These are phyloP conservation scores for Elasticomyces elasticus DNA, from an alignment of 495 filamentous ascomycete species.

Conservation along the genomic window DNA sequence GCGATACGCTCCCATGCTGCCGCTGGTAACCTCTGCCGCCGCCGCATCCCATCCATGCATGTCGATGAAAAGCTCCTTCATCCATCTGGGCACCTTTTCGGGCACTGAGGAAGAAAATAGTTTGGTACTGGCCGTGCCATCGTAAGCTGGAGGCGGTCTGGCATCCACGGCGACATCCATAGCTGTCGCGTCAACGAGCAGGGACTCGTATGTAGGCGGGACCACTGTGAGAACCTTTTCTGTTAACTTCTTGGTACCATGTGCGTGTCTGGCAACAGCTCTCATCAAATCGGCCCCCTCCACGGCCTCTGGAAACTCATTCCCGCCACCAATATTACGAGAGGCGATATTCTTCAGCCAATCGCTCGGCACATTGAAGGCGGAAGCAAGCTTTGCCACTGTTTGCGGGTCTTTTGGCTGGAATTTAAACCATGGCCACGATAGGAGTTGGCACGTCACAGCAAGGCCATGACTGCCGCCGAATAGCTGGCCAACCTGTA, in stretches of 20 bases:
- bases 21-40: not conserved
- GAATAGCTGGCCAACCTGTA: not conserved
- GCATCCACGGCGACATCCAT: no score
- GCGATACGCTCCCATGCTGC: not conserved
- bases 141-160: no score
- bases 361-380: not conserved
- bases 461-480: not conserved
- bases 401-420: not conserved
- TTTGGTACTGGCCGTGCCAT: no score
- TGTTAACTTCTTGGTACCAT: not conserved
- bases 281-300: not conserved
- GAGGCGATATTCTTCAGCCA: not conserved
- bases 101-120: no score
- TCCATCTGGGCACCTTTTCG: not conserved
- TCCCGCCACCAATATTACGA: not conserved
- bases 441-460: not conserved
- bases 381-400: not conserved
- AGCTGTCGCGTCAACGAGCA: no score
- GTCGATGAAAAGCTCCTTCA: not conserved
- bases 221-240: no score
- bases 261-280: not conserved
- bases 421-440: not conserved
- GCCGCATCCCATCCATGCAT: not conserved
- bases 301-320: not conserved
- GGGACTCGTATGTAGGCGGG: no score